These are phyloP conservation scores for Silybum marianum DNA, from an alignment of 129 eudicot genomes.

Conservation along the genomic window DNA sequence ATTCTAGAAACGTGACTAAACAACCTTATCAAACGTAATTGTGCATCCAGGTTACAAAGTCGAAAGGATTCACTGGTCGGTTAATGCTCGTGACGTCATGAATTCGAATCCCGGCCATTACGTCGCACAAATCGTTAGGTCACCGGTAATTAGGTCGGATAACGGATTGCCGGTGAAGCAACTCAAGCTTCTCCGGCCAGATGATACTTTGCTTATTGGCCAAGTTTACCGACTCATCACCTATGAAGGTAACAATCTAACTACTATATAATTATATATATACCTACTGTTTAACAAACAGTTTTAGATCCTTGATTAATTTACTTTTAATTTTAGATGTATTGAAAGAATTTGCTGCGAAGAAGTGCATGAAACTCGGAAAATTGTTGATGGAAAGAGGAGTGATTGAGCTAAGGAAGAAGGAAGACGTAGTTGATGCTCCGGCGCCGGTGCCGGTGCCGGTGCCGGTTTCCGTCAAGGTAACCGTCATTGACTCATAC, in stretches of 20 bases:
- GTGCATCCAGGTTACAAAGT: slow-evolving; percentile 62
- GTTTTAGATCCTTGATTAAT: background rate
- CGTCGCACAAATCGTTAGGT: slow-evolving; percentile 60
- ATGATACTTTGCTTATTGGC: slow-evolving; percentile 71
- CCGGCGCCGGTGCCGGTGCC: background rate
- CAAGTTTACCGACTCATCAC: slow-evolving; percentile 78
- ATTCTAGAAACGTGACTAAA: too few species aligned
- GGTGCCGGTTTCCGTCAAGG: slow-evolving; percentile 35
- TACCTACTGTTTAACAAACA: background rate
- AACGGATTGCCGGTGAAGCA: slow-evolving; percentile 62
- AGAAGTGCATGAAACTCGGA: slow-evolving; percentile 67
- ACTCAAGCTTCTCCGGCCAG: slow-evolving; percentile 70
- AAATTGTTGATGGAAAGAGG: slow-evolving; percentile 67
- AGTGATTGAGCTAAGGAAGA: slow-evolving; percentile 35
- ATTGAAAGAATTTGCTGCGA: slow-evolving; percentile 66
- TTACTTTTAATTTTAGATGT: slow-evolving; percentile 37
- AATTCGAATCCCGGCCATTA: slow-evolving; percentile 67
- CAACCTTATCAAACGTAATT: too few species aligned
- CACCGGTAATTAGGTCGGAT: slow-evolving; percentile 30
- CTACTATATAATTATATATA: background rate
- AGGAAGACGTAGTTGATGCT: slow-evolving; percentile 3
- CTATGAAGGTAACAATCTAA: slow-evolving; percentile 55
- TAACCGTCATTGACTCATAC: slow-evolving; percentile 11
- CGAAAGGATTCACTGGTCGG: slow-evolving; percentile 65
- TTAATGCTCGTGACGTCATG: slow-evolving; percentile 74